Percentiles rank a stretch among this genome's conserved stretches.
These are phyloP conservation scores for Pythium phragmiticola DNA, from an alignment of 352 stramenopile genomes.

Conservation along the genomic window DNA sequence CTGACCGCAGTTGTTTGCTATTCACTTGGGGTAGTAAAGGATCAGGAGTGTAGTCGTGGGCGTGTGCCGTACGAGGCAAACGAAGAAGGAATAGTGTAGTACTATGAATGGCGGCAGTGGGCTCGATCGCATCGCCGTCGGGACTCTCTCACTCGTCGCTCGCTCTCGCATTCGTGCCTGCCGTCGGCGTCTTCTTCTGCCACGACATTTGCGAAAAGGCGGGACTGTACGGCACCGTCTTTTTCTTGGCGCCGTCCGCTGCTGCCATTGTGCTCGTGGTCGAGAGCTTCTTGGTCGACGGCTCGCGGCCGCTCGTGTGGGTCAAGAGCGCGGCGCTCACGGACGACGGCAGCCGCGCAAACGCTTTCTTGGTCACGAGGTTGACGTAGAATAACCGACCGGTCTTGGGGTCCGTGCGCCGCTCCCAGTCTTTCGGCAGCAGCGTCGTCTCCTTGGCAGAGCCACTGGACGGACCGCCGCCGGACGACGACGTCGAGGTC, in stretches of 20 bases:
- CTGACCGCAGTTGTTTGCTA: too few species aligned
- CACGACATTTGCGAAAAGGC: conserved; percentile 85
- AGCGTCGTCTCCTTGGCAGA: conserved; percentile 33
- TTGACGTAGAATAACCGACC: conserved; percentile 83
- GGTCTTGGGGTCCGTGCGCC: conserved; percentile 76
- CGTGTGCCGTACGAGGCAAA: background rate
- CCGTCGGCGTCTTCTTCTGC: conserved; percentile 53
- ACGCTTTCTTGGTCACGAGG: conserved; percentile 80
- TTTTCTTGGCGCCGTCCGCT: conserved; percentile 19
- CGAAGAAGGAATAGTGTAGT: too few species aligned
- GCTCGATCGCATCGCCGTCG: background rate
- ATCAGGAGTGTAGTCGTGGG: background rate
- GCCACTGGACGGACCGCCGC: conserved; percentile 13
- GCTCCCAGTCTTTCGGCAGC: conserved; percentile 79
- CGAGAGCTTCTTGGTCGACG: conserved; percentile 30
- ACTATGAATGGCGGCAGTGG: too few species aligned
- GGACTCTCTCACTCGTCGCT: background rate
- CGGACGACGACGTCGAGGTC: conserved; percentile 27
- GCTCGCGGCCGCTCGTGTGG: conserved; percentile 18
- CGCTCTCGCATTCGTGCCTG: conserved; percentile 6
- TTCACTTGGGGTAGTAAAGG: background rate
- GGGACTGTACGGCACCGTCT: conserved; percentile 58
- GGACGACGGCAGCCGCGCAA: conserved; percentile 71
- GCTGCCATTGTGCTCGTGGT: conserved; percentile 8
- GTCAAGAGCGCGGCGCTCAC: conserved; percentile 71